Conservation (phyloP, 2,329 filamentous ascomycete species). For the Dendrostoma leiphaemia region DNA sequence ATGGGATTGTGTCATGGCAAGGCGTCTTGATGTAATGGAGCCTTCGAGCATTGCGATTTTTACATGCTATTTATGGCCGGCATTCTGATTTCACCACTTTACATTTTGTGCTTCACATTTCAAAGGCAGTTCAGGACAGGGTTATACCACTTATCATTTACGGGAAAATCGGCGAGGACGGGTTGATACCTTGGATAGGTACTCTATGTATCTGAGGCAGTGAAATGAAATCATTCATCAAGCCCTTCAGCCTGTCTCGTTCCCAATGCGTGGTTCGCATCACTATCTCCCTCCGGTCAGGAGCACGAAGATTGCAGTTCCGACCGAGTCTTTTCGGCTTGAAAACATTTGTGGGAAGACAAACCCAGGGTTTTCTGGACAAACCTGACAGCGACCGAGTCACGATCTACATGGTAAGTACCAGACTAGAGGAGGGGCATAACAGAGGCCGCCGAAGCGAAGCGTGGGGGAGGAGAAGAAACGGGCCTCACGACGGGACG, state of each 20-base stretch:
- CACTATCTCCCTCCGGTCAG: too few species aligned
- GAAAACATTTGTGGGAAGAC: background rate
- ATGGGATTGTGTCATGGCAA: background rate
- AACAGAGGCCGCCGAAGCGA: background rate
- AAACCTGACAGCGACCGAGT: background rate
- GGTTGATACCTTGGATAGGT: too few species aligned
- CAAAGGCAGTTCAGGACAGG: constrained; percentile 9
- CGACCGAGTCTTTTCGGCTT: background rate
- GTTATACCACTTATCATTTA: constrained; percentile 18
- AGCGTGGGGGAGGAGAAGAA: too few species aligned
- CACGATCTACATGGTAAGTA: background rate
- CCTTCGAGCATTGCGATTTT: background rate
- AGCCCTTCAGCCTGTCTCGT: background rate
- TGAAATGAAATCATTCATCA: background rate
- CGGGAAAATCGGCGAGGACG: background rate
- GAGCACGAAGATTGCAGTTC: too few species aligned
- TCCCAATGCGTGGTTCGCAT: background rate
- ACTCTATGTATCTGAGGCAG: too few species aligned
- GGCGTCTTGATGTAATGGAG: background rate
- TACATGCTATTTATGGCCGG: background rate
- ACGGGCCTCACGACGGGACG: too few species aligned
- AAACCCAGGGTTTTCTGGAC: background rate
- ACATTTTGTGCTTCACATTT: constrained; percentile 15
- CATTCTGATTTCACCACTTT: background rate
- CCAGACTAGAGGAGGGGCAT: background rate